Conservation (phyloP, 805 yeast genomes). For the Zygotorulaspora sp. region DNA sequence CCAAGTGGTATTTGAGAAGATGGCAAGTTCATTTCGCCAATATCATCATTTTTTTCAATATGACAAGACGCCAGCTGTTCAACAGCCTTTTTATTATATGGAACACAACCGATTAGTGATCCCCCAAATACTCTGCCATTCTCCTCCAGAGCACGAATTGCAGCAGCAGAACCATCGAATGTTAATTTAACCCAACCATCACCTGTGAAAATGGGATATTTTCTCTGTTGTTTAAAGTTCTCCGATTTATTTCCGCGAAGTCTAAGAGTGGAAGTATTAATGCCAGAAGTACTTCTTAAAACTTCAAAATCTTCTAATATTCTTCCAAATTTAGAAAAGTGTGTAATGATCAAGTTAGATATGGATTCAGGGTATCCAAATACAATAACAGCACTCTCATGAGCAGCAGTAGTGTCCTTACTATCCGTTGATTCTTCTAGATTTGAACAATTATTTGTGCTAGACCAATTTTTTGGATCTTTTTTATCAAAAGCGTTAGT, state of each 20-base stretch:
- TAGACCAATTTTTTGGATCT: neutral
- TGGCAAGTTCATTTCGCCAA: slow-evolving; percentile 23
- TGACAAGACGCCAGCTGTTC: slow-evolving; percentile 50
- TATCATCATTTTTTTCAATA: slow-evolving; percentile 30
- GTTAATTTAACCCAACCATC: slow-evolving; percentile 89
- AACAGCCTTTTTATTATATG: slow-evolving; percentile 56
- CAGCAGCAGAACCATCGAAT: slow-evolving; percentile 68
- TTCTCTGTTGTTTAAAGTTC: slow-evolving; percentile 22
- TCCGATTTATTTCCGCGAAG: slow-evolving; percentile 16
- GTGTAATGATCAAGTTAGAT: slow-evolving; percentile 61
- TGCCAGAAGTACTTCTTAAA: slow-evolving; percentile 34
- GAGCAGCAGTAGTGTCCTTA: slow-evolving; percentile 7
- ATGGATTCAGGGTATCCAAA: slow-evolving; percentile 84
- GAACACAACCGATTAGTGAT: slow-evolving; percentile 59
- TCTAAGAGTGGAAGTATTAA: slow-evolving; percentile 28
- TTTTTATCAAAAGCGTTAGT: slow-evolving; percentile 22
- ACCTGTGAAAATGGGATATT: slow-evolving; percentile 74
- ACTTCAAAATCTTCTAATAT: slow-evolving; percentile 70
- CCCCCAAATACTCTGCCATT: slow-evolving; percentile 72
- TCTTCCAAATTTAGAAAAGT: slow-evolving; percentile 74
- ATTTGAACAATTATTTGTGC: slow-evolving; percentile 5
- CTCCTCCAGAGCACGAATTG: slow-evolving; percentile 78
- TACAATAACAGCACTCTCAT: slow-evolving; percentile 68
- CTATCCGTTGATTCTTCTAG: slow-evolving; percentile 3
- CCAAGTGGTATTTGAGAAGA: slow-evolving; percentile 7